Percentiles rank a stretch among this genome's conserved stretches.
These are phyloP conservation scores for Atkinsonella hypoxylon DNA, from an alignment of 2,329 filamentous ascomycete genomes.

Conservation along the genomic window DNA sequence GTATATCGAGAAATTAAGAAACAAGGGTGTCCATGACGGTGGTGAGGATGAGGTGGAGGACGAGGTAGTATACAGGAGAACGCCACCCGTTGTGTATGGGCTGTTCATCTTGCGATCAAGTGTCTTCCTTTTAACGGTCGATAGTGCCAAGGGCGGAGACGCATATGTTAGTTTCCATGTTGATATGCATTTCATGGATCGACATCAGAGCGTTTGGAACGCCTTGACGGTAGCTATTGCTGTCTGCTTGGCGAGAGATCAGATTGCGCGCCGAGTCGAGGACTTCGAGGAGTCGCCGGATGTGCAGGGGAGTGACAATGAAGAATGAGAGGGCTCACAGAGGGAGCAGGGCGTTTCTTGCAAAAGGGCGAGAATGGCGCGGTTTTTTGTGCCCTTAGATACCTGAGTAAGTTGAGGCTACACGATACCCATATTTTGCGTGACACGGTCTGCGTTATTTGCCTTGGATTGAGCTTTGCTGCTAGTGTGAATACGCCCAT, in stretches of 20 bases:
- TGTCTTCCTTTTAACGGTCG: conserved; percentile 27
- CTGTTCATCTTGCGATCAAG: conserved; percentile 29
- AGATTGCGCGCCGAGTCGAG: conserved; percentile 20
- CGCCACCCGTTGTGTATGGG: conserved; percentile 30
- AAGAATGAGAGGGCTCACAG: conserved; percentile 14
- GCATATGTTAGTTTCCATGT: conserved; percentile 31
- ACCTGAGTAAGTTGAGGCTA: no score
- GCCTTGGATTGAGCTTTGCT: no score
- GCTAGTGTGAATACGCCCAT: no score
- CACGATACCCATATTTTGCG: no score
- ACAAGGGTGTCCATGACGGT: neutral
- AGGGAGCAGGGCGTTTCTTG: no score
- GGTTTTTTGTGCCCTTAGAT: no score
- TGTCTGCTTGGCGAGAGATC: conserved; percentile 28
- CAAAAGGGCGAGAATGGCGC: no score
- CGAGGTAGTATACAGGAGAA: conserved; percentile 14
- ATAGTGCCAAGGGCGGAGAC: conserved; percentile 23
- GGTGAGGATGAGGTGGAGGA: conserved; percentile 1
- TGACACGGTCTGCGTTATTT: no score
- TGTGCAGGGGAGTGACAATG: conserved; percentile 25
- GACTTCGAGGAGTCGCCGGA: conserved; percentile 23
- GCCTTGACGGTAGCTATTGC: conserved; percentile 29
- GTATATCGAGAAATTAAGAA: conserved; percentile 1
- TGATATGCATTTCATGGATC: conserved; percentile 27
- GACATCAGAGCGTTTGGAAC: conserved; percentile 31